Evolutionary conservation across 805 yeast species (phyloP).

Genomic region (Ogataea parapolymorpha): DNA sequence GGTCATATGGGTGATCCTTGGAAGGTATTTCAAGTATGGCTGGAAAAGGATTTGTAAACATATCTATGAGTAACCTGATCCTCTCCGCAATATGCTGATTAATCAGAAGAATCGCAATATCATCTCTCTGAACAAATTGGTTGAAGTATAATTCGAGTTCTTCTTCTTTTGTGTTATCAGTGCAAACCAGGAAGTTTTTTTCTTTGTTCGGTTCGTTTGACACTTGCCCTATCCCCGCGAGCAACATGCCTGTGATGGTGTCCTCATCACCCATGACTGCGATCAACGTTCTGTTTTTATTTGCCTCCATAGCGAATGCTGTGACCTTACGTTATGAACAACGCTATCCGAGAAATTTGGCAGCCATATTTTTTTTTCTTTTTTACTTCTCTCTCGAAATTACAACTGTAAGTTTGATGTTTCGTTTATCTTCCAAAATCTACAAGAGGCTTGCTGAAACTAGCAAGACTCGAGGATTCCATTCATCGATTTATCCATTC

Average conservation of each 20-base stretch:
- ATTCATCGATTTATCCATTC: not conserved
- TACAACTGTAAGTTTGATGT: too few species aligned
- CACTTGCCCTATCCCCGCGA: conserved; percentile 94
- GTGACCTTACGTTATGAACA: too few species aligned
- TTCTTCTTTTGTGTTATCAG: conserved; percentile 72
- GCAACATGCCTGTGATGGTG: conserved; percentile 89
- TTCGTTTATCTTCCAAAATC: too few species aligned
- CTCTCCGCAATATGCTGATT: conserved; percentile 94
- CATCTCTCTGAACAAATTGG: conserved; percentile 75
- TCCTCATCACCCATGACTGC: conserved; percentile 98
- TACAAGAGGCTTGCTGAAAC: too few species aligned
- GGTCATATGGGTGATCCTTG: conserved; percentile 97
- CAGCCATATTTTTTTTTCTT: conserved; percentile 1
- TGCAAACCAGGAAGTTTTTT: conserved; percentile 79
- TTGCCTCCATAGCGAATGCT: conserved; percentile 17
- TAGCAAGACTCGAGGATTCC: too few species aligned
- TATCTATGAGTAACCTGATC: conserved; percentile 78
- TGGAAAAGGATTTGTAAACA: conserved; percentile 87
- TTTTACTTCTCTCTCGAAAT: not conserved
- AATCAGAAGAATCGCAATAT: conserved; percentile 87
- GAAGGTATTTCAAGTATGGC: conserved; percentile 96
- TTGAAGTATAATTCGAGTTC: conserved; percentile 74
- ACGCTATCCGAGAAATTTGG: not conserved
- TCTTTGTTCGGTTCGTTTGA: conserved; percentile 57
- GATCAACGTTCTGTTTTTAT: conserved; percentile 66